Base-by-base conservation (phyloP, 164 flowering plant species). In the Vitis rupestris region DNA sequence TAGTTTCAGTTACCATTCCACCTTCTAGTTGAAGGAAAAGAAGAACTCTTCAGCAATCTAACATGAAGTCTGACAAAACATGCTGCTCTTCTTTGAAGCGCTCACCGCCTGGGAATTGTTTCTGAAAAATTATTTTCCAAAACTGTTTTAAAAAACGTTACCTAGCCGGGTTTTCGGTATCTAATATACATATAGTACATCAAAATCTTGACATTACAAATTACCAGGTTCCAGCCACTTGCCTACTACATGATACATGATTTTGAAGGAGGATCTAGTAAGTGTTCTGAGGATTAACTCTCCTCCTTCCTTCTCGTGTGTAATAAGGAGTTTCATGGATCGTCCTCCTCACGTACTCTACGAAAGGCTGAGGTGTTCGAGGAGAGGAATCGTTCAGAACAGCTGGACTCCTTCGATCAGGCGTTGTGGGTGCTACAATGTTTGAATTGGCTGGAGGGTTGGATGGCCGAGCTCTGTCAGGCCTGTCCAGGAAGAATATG, bases 301-400 rank as follows among this genome's bases (percentile, higher is more conserved):
- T 85, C 78, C 97, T 75, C 65, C 92, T 80, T 8, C 81, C 84
- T 52, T 84, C 87, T 52, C 85, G 84, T 69, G 81, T 83, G 71
- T 89, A 90, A 72, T 92, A 79, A 1, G 98, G 98, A 37, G 98
- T 92, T 80, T 92, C 97, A 70, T 94, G 97, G 11, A 94, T 82
- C n/a, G 98, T 94, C 72, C 87, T 84, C 78, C 92, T 82, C 48
- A 94, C 86, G 70, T 94, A 94, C n/a, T 94, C 98, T 1, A 90
- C 66, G 65, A 85, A 94, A 2, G 93, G 93, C 76, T 79, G 89
- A 10, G 97, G 98, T 37, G 98, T 94, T 58, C 84, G 86, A 12
- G 97, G 97, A 59, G 97, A 83, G 10, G 66, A 78, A 63, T 81
- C 88, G 7, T 50, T 70, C n/a, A n/a, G 12, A 61, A 76, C 50